Evolutionary conservation across 208 protist species (phyloP), one percentile per base, ranked within the genome.

Genomic region (Trypanosoma avium): DNA sequence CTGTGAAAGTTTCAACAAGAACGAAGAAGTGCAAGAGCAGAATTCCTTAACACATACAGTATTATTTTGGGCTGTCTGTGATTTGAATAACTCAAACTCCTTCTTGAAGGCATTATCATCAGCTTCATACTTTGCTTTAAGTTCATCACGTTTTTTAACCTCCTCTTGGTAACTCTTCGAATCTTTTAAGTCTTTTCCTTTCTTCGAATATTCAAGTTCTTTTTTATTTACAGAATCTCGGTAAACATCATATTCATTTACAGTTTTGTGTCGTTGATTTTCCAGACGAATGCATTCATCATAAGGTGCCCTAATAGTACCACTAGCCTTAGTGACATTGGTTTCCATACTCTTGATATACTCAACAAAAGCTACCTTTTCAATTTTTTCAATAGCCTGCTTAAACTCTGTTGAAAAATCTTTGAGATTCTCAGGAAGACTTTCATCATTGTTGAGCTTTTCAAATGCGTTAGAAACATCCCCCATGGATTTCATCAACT

Each of bases 201-300:
- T 86, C 12, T 81, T 75, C 21, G 52, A 32, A 62, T 87, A 85
- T 52, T 82, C 66, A 3, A 35, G 38, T 33, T 86, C 77, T 43
- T 83, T 83, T 42, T 87, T 82, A 12, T 29, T 7, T 27, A 85
- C 81, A 38, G 81, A 59, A 10, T 77, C 58, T 50, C 80, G 67
- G 63, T 90, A 82, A 6, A 75, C 48, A 67, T 86, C 78, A 55
- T 82, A 90, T 65, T 86, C 67, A 26, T 73, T 52, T 73, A 83
- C 80, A 26, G 73, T 5, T 47, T 76, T 82, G 35, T 59, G 73
- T 43, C 83, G 69, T 32, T 77, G 66, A n/a, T 38, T 45, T 19
- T 84, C 79, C 45, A 83, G 66, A 48, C 68, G 69, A 24, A 42
- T 50, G 61, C 77, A 86, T 65, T 86, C 75, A 19, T 79, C 66